A percentile compares a stretch with the other conserved stretches of the same genome.
phyloP scores from a whole-genome alignment of 1,284 basidiomycete genomes.

The Ustilago loliicola region DNA sequence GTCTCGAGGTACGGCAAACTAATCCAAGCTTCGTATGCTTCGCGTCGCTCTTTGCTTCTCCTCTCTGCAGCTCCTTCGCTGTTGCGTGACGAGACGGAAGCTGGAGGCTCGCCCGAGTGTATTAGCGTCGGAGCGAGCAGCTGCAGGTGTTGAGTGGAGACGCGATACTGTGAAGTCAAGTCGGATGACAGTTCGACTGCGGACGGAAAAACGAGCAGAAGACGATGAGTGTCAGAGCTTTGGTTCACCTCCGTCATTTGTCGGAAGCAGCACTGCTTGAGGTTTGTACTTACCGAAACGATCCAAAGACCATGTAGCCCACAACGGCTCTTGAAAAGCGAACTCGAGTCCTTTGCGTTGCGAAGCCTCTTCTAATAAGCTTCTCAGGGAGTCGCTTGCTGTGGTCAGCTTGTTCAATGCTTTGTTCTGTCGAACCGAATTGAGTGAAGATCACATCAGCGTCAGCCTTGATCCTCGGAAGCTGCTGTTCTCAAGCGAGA shows the following conservation, averaged over 20 bases:
- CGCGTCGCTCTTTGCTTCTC: constrained; percentile 26
- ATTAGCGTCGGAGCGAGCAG: constrained; percentile 41
- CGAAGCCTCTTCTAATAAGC: constrained; percentile 49
- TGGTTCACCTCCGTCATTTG: not conserved
- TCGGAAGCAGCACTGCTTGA: not conserved
- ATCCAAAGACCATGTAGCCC: constrained; percentile 65
- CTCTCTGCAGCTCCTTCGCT: constrained; percentile 12
- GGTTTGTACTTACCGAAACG: constrained; percentile 49
- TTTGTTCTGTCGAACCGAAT: constrained; percentile 24
- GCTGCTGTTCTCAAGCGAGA: not conserved
- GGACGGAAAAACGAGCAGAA: not conserved
- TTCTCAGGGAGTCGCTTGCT: constrained; percentile 38
- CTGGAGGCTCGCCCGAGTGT: constrained; percentile 36
- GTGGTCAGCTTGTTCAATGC: constrained; percentile 45
- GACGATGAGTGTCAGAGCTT: not conserved
- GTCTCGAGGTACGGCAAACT: constrained; percentile 54
- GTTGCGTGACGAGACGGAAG: constrained; percentile 3
- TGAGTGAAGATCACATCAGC: not conserved
- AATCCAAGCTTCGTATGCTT: constrained; percentile 52
- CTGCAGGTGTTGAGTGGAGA: constrained; percentile 44
- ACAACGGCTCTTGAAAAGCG: constrained; percentile 53
- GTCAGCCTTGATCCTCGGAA: not conserved
- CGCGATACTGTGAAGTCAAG: constrained; percentile 38
- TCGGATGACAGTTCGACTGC: constrained; percentile 30
- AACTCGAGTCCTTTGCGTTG: constrained; percentile 50